Base-by-base conservation (phyloP, 257 asterid species). In the Schizonepeta tenuifolia region DNA sequence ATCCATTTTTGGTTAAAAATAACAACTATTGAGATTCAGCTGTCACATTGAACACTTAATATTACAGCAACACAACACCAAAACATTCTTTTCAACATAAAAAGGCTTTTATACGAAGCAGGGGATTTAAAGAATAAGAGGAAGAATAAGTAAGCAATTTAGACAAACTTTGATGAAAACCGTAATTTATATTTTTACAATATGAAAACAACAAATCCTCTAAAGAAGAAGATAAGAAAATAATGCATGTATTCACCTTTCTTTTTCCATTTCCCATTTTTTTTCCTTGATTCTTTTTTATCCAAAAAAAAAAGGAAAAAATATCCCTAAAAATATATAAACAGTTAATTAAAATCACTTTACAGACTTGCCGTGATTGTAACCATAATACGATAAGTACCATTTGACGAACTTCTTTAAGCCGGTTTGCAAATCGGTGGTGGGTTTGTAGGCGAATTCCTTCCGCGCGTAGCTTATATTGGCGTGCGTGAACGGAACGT, bases 401-500 rank as follows among this genome's bases (percentile, higher is more conserved):
- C 97, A 90, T 14, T 69, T 88, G 8, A 90, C 97, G 71, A 90
- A 90, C 76, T 88, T 88, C 70, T 83, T 90, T 78, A 90, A 79
- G 84, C 97, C 97, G 83, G 89, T 87, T 84, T 88, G 96, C 81
- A 90, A 84, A 80, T 90, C 96, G 77, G 92, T 90, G 0, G 89
- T 78, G 44, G 97, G 97, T 44, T 79, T 88, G 70, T 90, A 90
- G 79, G 91, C 97, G 50, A 90, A 80, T 63, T 85, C 96, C 17
- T 65, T 82, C 11, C 80, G 82, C 80, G 96, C 97, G 77, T 65
- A 80, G 64, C 89, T 90, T 9, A 87, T 90, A 70, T 90, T 90
- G 36, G 97, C 96, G 40, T 90, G 94, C 0, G 97, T 90, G 55
- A 73, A 88, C 21, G 96, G 97, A 67, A 90, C 96, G 81, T 90